A percentile compares a stretch with the other conserved stretches of the same genome.
phyloP scores from a whole-genome alignment of 345 rosid species.

The Erodium maritimum region DNA sequence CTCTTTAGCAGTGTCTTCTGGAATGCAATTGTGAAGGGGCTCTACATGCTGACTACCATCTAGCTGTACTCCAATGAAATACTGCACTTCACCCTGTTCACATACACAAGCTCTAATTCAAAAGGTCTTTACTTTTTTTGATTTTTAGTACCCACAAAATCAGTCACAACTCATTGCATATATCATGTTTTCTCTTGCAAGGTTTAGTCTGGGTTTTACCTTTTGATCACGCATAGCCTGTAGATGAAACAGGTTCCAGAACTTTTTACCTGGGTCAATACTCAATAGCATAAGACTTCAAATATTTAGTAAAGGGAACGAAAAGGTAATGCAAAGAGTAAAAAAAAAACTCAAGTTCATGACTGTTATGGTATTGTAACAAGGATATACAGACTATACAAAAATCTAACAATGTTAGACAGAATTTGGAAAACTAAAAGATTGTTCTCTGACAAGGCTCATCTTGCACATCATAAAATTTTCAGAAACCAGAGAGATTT shows the following conservation, averaged over 20 bases:
- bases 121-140: not conserved
- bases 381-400: too few species aligned
- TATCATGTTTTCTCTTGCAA: not conserved
- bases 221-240: constrained; percentile 99
- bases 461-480: too few species aligned
- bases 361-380: too few species aligned
- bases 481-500: too few species aligned
- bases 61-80: constrained; percentile 90
- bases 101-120: constrained; percentile 2
- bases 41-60: constrained; percentile 92
- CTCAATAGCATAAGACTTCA: not conserved
- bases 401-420: too few species aligned
- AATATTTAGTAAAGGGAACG: too few species aligned
- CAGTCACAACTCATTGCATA: too few species aligned
- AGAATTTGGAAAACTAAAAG: too few species aligned
- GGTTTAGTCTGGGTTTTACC: constrained; percentile 23
- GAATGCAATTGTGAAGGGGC: constrained; percentile 61
- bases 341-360: too few species aligned
- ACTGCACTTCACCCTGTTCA: constrained; percentile 86
- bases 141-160: too few species aligned
- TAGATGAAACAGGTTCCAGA: constrained; percentile 94
- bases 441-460: too few species aligned
- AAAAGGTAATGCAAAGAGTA: too few species aligned
- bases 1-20: constrained; percentile 50
- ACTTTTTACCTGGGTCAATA: constrained; percentile 76